Conservation (phyloP, 2,329 filamentous ascomycete genomes). For the Fusarium bactridioides region DNA sequence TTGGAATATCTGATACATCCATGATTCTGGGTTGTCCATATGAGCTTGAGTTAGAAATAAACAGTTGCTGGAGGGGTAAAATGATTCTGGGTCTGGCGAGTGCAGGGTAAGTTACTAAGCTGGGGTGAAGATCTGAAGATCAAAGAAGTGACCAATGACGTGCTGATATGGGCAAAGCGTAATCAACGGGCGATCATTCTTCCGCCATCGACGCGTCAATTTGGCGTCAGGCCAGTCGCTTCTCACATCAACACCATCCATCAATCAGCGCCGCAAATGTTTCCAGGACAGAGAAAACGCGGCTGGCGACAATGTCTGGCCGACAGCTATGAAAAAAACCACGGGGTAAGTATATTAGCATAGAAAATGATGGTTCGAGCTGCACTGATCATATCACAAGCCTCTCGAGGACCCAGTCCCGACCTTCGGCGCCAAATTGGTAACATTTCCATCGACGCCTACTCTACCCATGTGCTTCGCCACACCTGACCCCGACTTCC, state of each 20-base stretch:
- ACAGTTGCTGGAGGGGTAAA: background rate
- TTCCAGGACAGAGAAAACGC: background rate
- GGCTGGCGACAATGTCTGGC: background rate
- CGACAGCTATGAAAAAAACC: fast-evolving
- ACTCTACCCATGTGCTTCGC: background rate
- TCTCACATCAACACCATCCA: background rate
- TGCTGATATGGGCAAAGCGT: background rate
- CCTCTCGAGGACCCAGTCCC: background rate
- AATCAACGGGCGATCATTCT: background rate
- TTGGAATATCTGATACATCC: background rate
- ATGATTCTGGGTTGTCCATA: fast-evolving
- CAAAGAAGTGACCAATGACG: background rate
- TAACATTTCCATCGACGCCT: background rate
- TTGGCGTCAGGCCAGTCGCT: fast-evolving
- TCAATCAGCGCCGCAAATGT: fast-evolving
- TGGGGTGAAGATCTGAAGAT: too few relatives aligned
- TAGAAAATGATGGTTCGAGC: fast-evolving
- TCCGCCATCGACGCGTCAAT: background rate
- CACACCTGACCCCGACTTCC: background rate
- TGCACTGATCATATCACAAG: background rate
- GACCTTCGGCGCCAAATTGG: background rate
- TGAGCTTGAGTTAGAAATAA: background rate
- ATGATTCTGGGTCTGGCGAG: background rate
- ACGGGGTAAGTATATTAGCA: fast-evolving
- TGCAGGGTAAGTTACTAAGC: background rate